Conservation (phyloP, 306 rosid genomes). For the Ochetophila trinervis region DNA sequence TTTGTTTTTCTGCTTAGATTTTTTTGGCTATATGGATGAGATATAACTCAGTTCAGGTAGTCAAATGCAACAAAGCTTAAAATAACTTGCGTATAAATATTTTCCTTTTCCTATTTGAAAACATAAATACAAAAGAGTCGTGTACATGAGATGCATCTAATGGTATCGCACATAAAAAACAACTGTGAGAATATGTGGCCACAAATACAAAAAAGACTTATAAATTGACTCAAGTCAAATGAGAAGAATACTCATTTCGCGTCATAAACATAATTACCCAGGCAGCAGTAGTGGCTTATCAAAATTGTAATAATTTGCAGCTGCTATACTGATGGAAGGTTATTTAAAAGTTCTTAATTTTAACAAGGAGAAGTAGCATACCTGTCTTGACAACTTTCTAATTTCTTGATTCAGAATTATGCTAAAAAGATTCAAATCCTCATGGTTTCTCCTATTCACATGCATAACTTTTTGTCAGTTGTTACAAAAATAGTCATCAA, state of each 20-base stretch:
- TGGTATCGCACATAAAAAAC: background rate
- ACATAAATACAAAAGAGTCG: background rate
- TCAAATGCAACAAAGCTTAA: background rate
- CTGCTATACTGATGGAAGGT: background rate
- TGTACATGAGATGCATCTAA: background rate
- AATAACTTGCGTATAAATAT: background rate
- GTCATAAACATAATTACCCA: background rate
- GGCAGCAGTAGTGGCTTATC: background rate
- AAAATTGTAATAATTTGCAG: constrained; percentile 1
- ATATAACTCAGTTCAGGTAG: background rate
- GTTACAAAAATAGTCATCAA: constrained; percentile 6
- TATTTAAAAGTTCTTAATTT: background rate
- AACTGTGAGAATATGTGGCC: background rate
- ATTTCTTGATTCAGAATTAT: constrained; percentile 88
- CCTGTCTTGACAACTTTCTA: constrained; percentile 83
- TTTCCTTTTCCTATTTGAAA: background rate
- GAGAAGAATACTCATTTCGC: background rate
- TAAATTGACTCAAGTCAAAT: background rate
- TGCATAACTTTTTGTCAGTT: constrained; percentile 15
- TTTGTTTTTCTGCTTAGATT: background rate
- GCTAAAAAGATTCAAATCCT: constrained; percentile 73
- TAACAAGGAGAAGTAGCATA: constrained; percentile 35
- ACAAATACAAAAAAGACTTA: background rate
- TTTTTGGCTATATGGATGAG: background rate
- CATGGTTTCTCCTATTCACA: constrained; percentile 73